Base-by-base conservation (phyloP, 352 stramenopile species). In the Globisporangium cystogenes region DNA sequence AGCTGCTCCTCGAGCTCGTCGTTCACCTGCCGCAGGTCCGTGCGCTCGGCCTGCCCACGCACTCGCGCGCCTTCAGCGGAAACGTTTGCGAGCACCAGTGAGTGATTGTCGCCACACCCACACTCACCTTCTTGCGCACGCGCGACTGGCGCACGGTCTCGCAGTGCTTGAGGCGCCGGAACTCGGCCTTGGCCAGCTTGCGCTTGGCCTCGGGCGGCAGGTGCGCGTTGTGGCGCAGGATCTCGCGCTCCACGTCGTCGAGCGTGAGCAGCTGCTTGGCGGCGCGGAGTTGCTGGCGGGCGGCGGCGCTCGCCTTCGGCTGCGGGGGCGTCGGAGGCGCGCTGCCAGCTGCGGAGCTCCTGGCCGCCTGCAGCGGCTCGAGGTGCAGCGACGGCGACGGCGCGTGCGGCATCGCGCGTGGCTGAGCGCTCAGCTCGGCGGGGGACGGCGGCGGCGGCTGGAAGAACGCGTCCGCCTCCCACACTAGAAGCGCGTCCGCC, bases 111-210 rank as follows among this genome's bases (percentile, higher is more conserved):
- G n/a, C n/a, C n/a, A n/a, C n/a, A n/a, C n/a, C n/a, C n/a, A n/a
- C 21, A 51, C 45, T n/a, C 7, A 74, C 59, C 65, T 90, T 90
- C 56, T 90, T 90, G 48, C 77, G 73, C n/a, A 83, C 71, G 42
- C 80, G 80, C 26, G 76, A 88, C 69, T 90, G 76, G 15, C 80
- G 76, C 63, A 90, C 80, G 2, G 68, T 88, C 67, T 88, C 80
- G 60, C 74, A 87, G 62, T 90, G 80, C 56, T 86, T 87, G 29
- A 90, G 75, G 20, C 80, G 76, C 53, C 79, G 82, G 51, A 86
- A 68, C 56, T 90, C 80, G 43, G 80, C 76, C 46, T 86, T 80
- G 39, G 69, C 73, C 66, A 87, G 65, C 23, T 76, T 76, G 16
- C 66, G 68, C 55, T 71, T 74, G 10, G 64, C 46, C 20, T 82